Base-by-base conservation (phyloP, 148 eudicot genomes). In the Polygonum maritimum region DNA sequence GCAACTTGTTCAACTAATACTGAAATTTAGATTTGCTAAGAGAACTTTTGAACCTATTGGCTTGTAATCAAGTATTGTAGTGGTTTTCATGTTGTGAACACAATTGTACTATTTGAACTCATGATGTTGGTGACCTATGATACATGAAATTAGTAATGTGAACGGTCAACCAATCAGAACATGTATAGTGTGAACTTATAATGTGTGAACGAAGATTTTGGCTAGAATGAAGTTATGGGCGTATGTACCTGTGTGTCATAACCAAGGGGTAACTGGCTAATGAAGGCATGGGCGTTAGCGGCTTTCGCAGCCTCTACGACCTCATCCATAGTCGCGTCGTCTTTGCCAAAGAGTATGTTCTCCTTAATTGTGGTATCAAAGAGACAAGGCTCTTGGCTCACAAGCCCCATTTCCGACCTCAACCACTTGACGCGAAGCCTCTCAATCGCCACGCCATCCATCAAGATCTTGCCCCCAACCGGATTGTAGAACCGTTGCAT, bases 271-370 rank as follows among this genome's bases (percentile, higher is more conserved):
- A 84, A 48, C 74, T 79, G 81, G 47, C 33, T 40, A 26, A 84
- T 84, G 79, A 84, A 84, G n/a, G 49, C 76, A 62, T 84, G 87
- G 12, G 85, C 87, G 73, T 84, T 84, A 14, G 87, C 75, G 47
- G 81, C 83, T 48, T 79, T 79, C 1, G 87, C 84, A 47, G 85
- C 85, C 33, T 74, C 78, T 11, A 77, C 48, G 55, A 84, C 81
- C 14, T 84, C 81, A 21, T 82, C 83, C 77, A 75, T 49, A 0
- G 76, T 10, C 15, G 87, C 87, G 67, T 80, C 78, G 71, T 82
- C 84, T 36, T 84, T 84, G 33, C 87, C 87, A 38, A 82, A 82
- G 13, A 84, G 77, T 77, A 84, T 84, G 54, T 84, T 84, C 36
- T 83, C 86, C 54, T 54, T 80, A 14, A 83, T 83, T 8, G 79